A percentile compares a stretch with the other conserved stretches of the same genome.
Evolutionary conservation across 495 filamentous ascomycete genomes (phyloP).

Genomic region (Talaromyces wortmannii): DNA sequence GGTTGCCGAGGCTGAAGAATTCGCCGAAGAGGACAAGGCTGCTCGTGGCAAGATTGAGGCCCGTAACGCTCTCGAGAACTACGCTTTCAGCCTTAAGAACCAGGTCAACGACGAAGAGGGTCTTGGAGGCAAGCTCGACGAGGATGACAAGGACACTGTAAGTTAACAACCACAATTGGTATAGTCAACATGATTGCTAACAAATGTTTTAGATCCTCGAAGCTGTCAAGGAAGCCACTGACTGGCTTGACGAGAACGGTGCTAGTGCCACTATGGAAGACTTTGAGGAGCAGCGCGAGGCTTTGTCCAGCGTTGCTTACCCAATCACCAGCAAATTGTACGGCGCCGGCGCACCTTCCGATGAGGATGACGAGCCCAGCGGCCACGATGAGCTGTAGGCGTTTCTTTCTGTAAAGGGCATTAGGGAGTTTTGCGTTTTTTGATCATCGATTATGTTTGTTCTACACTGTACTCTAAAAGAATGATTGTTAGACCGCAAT

Average conservation of each 20-base stretch:
- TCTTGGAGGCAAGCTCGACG: conserved; percentile 94
- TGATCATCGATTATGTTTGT: conserved; percentile 16
- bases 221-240: conserved; percentile 93
- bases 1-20: conserved; percentile 95
- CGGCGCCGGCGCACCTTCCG: conserved; percentile 55
- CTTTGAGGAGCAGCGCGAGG: conserved; percentile 99
- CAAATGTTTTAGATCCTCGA: conserved; percentile 61
- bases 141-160: conserved; percentile 96
- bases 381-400: conserved; percentile 88
- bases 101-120: conserved; percentile 97
- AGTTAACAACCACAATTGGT: conserved; percentile 18
- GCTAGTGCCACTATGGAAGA: conserved; percentile 81
- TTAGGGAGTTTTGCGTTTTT: conserved; percentile 19
- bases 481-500: conserved; percentile 6
- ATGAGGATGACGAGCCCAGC: conserved; percentile 63
- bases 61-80: conserved; percentile 93
- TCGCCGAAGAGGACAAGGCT: conserved; percentile 97
- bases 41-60: conserved; percentile 90
- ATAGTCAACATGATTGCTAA: not conserved
- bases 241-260: conserved; percentile 97
- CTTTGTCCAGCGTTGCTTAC: conserved; percentile 91
- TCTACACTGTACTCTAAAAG: conserved; percentile 5
- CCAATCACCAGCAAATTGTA: conserved; percentile 99
- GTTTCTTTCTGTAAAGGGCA: conserved; percentile 28
- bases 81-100: conserved; percentile 97